phyloP scores from a whole-genome alignment of 371 early-diverging fungal genomes.

The Apophysomyces ossiformis region DNA sequence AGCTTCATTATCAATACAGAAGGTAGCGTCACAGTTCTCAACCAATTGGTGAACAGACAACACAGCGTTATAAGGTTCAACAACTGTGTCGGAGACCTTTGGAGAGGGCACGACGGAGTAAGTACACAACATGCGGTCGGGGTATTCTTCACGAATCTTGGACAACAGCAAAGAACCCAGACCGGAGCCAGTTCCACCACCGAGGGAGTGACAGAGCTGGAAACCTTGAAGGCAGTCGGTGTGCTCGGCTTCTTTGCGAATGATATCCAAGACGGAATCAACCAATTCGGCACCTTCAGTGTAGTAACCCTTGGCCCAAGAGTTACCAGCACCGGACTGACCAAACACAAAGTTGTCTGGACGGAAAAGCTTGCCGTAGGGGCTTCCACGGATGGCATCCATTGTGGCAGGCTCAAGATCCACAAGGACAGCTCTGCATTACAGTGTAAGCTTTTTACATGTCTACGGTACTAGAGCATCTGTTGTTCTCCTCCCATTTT shows the following conservation, averaged over 20 bases:
- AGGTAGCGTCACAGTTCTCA: conserved; percentile 94
- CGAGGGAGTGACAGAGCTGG: conserved; percentile 87
- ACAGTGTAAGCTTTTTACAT: not conserved
- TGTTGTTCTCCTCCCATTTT: not conserved
- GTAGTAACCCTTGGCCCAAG: conserved; percentile 94
- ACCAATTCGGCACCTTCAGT: conserved; percentile 92
- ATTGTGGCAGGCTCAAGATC: conserved; percentile 99
- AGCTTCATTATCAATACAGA: conserved; percentile 99
- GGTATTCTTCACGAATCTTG: conserved; percentile 93
- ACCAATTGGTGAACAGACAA: conserved; percentile 87
- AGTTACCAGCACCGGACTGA: conserved; percentile 92
- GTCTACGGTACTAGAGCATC: too few relatives aligned
- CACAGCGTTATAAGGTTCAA: conserved; percentile 93
- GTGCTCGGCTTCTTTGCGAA: conserved; percentile 86
- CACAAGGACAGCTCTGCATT: conserved; percentile 88
- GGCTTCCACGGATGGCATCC: conserved; percentile 86
- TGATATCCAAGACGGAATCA: conserved; percentile 81
- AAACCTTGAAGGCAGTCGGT: conserved; percentile 91
- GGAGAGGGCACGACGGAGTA: conserved; percentile 97
- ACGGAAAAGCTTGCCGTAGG: conserved; percentile 76
- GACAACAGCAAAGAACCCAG: conserved; percentile 85
- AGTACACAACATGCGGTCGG: conserved; percentile 91
- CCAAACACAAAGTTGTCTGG: conserved; percentile 90
- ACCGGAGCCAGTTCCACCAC: conserved; percentile 92
- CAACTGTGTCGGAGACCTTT: conserved; percentile 88